Evolutionary conservation across 225 moss, liverwort and hornwort species (phyloP).

Genomic region (Asterella californica): DNA sequence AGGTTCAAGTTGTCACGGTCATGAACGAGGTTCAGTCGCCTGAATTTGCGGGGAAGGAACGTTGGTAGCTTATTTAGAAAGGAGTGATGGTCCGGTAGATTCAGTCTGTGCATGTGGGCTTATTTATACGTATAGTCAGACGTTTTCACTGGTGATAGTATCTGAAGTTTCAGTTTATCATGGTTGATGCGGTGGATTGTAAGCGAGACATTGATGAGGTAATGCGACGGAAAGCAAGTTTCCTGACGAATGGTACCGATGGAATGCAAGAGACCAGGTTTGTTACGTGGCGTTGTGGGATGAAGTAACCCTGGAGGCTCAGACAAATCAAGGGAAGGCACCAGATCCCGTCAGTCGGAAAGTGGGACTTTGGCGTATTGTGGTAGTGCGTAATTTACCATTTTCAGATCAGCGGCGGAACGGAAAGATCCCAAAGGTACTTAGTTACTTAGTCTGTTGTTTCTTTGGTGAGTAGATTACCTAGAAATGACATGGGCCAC

Average conservation of each 20-base stretch:
- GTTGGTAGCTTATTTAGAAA: no score
- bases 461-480: neutral
- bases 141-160: no score
- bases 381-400: conserved; percentile 80
- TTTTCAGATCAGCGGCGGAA: conserved; percentile 90
- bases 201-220: no score
- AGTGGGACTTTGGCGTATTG: conserved; percentile 82
- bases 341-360: conserved; percentile 46
- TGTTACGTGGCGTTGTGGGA: conserved; percentile 99
- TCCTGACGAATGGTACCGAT: conserved; percentile 6
- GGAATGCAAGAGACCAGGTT: conserved; percentile 40
- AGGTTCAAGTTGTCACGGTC: no score
- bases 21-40: no score
- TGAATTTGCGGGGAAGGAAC: no score
- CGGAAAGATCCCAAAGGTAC: conserved; percentile 90
- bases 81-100: no score
- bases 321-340: conserved; percentile 55
- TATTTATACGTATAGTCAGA: no score
- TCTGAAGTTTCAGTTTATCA: no score
- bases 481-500: neutral
- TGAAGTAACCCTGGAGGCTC: conserved; percentile 62
- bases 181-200: no score
- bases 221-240: no score
- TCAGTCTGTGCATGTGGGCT: no score
- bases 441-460: neutral